Conservation (phyloP, 1,284 basidiomycete genomes). For the Cutaneotrichosporon daszewskae region DNA sequence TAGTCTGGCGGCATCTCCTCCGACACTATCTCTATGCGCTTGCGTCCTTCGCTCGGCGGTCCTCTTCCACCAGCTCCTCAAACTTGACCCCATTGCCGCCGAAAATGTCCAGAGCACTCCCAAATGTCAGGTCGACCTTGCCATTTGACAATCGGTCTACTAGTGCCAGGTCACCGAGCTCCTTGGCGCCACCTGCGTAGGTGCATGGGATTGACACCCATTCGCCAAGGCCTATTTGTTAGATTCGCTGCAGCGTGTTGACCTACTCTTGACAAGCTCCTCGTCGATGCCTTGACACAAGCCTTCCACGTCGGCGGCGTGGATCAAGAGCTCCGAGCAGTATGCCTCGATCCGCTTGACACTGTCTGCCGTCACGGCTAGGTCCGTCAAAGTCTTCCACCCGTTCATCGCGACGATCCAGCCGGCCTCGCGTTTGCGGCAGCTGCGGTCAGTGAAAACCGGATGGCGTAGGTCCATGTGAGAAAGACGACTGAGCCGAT, state of each 20-base stretch:
- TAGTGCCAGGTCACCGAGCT: constrained; percentile 73
- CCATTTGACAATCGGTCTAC: constrained; percentile 77
- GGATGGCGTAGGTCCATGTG: not conserved
- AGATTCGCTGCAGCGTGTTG: not conserved
- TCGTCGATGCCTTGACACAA: constrained; percentile 95
- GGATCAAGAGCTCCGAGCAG: constrained; percentile 84
- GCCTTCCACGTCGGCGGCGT: constrained; percentile 97
- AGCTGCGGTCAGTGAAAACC: constrained; percentile 59
- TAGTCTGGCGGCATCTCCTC: too few relatives aligned
- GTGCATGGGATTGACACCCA: constrained; percentile 91
- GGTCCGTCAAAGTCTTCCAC: constrained; percentile 95
- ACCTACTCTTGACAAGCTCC: constrained; percentile 72
- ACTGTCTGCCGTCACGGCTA: constrained; percentile 64
- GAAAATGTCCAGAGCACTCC: constrained; percentile 80
- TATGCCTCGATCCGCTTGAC: constrained; percentile 33
- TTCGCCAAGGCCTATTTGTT: constrained; percentile 69
- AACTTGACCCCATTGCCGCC: constrained; percentile 69
- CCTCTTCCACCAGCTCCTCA: constrained; percentile 58
- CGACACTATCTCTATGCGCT: not conserved
- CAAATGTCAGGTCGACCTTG: constrained; percentile 90
- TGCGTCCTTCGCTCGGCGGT: constrained; percentile 23
- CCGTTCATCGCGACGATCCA: constrained; percentile 99
- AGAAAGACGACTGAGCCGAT: too few relatives aligned
- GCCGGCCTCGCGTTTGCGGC: constrained; percentile 65
- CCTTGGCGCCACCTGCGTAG: constrained; percentile 94